Base-by-base conservation (phyloP, 768 basidiomycete species). In the Calocybe indica region DNA sequence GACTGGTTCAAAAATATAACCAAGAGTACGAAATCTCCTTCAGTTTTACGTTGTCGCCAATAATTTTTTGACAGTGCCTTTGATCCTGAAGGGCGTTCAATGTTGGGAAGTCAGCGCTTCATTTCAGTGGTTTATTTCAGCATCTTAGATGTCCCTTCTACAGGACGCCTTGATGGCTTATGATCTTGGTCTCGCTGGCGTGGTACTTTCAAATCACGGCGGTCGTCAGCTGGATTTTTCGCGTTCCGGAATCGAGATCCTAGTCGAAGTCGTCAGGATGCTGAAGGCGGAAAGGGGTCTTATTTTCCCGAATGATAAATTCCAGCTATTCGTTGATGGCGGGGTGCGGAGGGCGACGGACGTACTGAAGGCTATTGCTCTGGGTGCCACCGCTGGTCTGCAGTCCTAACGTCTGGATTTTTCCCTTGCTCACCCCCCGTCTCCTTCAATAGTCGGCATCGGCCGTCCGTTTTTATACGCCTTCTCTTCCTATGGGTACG, bases 301-400 rank as follows among this genome's bases (percentile, higher is more conserved):
- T 35, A 71, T 72, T 15, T 89, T 90, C 65, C 88, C 90, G 1
- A 88, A 90, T 44, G 75, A 79, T 44, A 77, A 73, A 45, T 90
- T 98, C 70, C 83, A 92, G 59, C 70, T 98, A 31, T 90, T 87
- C 58, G 78, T 92, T 9, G 95, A 99, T 58, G 95, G 95, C n/a
- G 96, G 95, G 47, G 91, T 97, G 6, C 76, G 93, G 42, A 73
- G 93, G 34, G 92, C 93, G 1, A 91, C 86, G 8, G 92, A 95
- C 61, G 85, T 93, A 2, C 68, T 95, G 48, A 94, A 95, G 59
- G 92, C 91, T 2, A 60, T 93, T 42, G 91, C 91, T 0, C 70
- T 94, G 10, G 92, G 92, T 13, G 92, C 92, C n/a, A 91, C 85
- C 37, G 92, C 91, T 11, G 87, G 83, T 83, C 44, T 22, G 69